These are phyloP conservation scores for Yueomyces sinensis DNA, from an alignment of 805 yeast genomes.

Conservation along the genomic window DNA sequence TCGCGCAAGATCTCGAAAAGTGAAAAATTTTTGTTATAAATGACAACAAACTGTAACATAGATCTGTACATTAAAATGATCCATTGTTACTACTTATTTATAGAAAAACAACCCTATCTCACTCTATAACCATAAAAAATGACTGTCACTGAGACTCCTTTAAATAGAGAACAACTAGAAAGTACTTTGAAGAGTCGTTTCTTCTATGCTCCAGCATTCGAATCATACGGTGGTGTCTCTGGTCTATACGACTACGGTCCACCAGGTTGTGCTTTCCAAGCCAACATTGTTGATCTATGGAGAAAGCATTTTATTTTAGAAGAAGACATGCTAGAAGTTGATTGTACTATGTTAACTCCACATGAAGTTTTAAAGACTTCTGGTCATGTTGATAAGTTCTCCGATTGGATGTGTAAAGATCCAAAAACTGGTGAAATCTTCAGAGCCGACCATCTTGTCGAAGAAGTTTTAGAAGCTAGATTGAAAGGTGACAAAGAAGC, in stretches of 20 bases:
- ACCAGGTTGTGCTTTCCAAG: slow-evolving; percentile 97
- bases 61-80: no score
- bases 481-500: slow-evolving; percentile 96
- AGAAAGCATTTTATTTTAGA: slow-evolving; percentile 94
- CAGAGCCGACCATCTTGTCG: slow-evolving; percentile 96
- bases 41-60: no score
- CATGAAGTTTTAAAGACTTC: slow-evolving; percentile 96
- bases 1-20: no score
- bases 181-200: slow-evolving; percentile 88
- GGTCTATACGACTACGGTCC: slow-evolving; percentile 99
- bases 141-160: slow-evolving; percentile 27
- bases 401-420: slow-evolving; percentile 99
- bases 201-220: slow-evolving; percentile 96
- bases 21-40: no score
- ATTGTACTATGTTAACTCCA: slow-evolving; percentile 96
- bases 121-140: no score
- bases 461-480: slow-evolving; percentile 92
- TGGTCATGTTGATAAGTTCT: slow-evolving; percentile 97
- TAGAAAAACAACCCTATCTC: no score
- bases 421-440: slow-evolving; percentile 93
- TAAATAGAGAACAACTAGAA: slow-evolving; percentile 81
- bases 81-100: no score
- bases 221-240: slow-evolving; percentile 95
- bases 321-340: slow-evolving; percentile 98
- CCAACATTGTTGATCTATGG: slow-evolving; percentile 90